Percentiles rank a stretch among this genome's conserved stretches.
Evolutionary conservation across 768 basidiomycete species (phyloP).

Genomic region (Panellus pusillus): DNA sequence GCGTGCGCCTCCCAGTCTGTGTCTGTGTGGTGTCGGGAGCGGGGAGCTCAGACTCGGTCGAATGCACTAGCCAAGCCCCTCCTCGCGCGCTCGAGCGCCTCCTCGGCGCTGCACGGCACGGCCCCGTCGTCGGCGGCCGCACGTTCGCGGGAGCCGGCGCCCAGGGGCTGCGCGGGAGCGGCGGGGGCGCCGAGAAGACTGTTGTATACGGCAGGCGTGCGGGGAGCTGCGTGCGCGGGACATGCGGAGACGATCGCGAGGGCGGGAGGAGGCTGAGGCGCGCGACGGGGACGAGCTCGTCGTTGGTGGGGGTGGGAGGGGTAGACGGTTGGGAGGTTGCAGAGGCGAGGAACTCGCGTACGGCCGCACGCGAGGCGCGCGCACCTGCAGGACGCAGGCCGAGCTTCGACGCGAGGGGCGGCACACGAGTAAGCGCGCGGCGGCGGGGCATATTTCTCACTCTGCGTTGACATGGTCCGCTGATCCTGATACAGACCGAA

Average conservation of each 20-base stretch:
- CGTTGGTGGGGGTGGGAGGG: not conserved
- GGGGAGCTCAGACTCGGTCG: too few species aligned
- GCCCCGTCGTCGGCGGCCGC: not conserved
- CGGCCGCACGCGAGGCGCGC: slow-evolving; percentile 1
- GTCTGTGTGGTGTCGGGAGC: not conserved
- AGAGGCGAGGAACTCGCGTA: not conserved
- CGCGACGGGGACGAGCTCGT: slow-evolving; percentile 11
- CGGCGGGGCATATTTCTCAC: not conserved
- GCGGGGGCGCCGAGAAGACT: slow-evolving; percentile 12
- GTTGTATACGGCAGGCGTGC: slow-evolving; percentile 8
- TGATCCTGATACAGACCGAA: not conserved
- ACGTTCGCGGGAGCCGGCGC: not conserved
- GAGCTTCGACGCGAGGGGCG: slow-evolving; percentile 4
- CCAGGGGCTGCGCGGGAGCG: slow-evolving; percentile 13
- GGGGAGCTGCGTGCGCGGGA: slow-evolving; percentile 3
- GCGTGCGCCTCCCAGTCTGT: not conserved
- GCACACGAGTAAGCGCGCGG: not conserved
- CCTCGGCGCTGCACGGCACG: not conserved
- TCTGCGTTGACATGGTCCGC: not conserved
- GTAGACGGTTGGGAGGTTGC: not conserved
- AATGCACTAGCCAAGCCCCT: too few species aligned
- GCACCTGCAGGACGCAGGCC: not conserved
- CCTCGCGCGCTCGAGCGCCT: not conserved
- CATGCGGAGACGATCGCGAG: not conserved
- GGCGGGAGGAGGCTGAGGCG: slow-evolving; percentile 4